Evolutionary conservation across 2,329 filamentous ascomycete genomes (phyloP), one percentile per base, ranked within the genome.

Genomic region (Aspergillus versicolor): DNA sequence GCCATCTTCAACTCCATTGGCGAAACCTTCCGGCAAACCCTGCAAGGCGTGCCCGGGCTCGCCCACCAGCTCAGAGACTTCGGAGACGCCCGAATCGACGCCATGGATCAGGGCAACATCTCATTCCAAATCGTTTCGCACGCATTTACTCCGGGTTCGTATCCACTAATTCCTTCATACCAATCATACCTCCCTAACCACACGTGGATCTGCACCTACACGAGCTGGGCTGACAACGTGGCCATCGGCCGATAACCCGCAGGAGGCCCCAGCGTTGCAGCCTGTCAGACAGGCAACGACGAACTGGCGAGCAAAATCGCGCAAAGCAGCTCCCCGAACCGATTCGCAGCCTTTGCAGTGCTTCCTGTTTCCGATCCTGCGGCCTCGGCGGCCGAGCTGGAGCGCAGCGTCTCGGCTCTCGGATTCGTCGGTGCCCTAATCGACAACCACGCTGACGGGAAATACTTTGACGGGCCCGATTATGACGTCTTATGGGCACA

Each of bases 401-500:
- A 64, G 15, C 66, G 71, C 12, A 82, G 79, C 51, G 80, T 87
- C 2, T 79, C 71, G 4, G 67, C 83, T 57, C 74, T 80, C n/a
- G 82, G 82, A 13, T 86, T 87, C 72, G 78, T 82, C 60, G 84
- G 84, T 3, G 82, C 77, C 3, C 69, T 87, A 19, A 75, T 87
- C 52, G 82, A 86, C 64, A 81, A 77, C 13, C 84, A 87, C 66
- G 79, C 80, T 24, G 75, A 81, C 13, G 83, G 82, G 3, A 52
- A 71, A 0, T 79, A 84, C 54, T 87, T 86, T 70, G 85, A 87
- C 63, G 70, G 76, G 5, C 78, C 81, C 0, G 79, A 82, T 58
- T 88, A 80, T 75, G 66, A 66, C 22, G 70, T 77, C 19, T 86
- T 88, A 74, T 87, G 84, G 84, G 66, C 74, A 6, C 78, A 77